Conservation (phyloP, 2,329 filamentous ascomycete genomes). For the Phialophora verrucosa region DNA sequence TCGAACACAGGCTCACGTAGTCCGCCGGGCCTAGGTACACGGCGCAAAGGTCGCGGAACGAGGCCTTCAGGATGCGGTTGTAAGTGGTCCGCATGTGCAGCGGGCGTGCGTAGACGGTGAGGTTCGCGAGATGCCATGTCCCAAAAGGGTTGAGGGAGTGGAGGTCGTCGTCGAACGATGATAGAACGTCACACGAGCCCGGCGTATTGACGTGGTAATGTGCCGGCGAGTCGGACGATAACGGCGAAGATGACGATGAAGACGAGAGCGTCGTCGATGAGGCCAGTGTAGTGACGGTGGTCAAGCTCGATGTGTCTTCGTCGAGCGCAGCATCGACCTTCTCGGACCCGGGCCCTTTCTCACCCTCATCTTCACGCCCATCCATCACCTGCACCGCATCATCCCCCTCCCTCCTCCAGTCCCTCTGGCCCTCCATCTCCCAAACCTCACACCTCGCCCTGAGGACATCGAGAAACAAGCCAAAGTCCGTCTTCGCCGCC, state of each 20-base stretch:
- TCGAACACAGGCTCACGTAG: conserved; percentile 80
- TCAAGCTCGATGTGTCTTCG: background rate
- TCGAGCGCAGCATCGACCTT: background rate
- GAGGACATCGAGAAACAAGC: conserved; percentile 74
- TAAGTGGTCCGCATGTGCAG: conserved; percentile 61
- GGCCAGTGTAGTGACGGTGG: background rate
- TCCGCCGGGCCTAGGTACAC: conserved; percentile 75
- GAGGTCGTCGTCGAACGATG: conserved; percentile 25
- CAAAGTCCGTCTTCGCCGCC: conserved; percentile 72
- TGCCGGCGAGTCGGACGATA: conserved; percentile 36
- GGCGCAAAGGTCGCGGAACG: conserved; percentile 71
- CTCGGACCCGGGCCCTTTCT: background rate
- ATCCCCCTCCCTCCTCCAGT: conserved; percentile 64
- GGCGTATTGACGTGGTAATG: conserved; percentile 36
- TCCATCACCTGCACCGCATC: conserved; percentile 5
- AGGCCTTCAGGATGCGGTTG: conserved; percentile 59
- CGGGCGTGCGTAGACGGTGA: conserved; percentile 50
- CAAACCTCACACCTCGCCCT: conserved; percentile 80
- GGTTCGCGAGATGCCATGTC: conserved; percentile 32
- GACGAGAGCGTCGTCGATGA: conserved; percentile 1
- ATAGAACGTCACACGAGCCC: background rate
- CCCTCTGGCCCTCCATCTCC: conserved; percentile 77
- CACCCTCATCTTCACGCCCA: conserved; percentile 33
- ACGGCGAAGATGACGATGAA: too few species aligned
- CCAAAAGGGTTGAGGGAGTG: conserved; percentile 30